A percentile compares a stretch with the other conserved stretches of the same genome.
These are phyloP conservation scores for Setaria viridis DNA, from an alignment of 202 grass and related monocot species.

Conservation along the genomic window DNA sequence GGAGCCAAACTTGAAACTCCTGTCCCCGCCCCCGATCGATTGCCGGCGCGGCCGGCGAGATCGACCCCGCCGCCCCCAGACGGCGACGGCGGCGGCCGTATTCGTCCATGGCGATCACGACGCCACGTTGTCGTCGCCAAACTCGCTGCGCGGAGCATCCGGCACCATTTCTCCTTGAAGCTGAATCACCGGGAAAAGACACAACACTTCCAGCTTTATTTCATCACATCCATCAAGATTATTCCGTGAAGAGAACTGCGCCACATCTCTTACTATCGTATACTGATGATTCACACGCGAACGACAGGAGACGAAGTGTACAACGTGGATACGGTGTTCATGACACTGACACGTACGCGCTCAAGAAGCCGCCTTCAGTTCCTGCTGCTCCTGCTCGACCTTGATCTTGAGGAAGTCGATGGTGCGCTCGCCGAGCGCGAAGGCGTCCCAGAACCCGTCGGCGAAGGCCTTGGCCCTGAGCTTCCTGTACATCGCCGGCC, in stretches of 20 bases:
- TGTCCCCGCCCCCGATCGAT: background rate
- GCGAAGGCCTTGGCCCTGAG: constrained; percentile 47
- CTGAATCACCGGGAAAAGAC: background rate
- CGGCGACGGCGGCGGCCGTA: too few relatives aligned
- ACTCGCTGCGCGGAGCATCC: too few relatives aligned
- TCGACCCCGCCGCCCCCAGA: background rate
- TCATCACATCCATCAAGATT: background rate
- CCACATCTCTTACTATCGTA: background rate
- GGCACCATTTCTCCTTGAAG: too few relatives aligned
- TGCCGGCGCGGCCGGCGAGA: background rate
- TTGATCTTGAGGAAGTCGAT: constrained; percentile 60
- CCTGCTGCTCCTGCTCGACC: background rate
- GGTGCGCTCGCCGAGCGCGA: constrained; percentile 49
- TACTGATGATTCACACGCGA: background rate
- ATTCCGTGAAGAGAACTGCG: background rate
- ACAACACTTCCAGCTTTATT: background rate
- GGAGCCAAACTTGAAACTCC: too few relatives aligned
- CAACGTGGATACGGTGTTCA: background rate
- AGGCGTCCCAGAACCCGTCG: constrained; percentile 47
- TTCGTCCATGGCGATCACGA: too few relatives aligned
- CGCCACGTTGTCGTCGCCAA: too few relatives aligned
- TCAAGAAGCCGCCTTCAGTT: background rate
- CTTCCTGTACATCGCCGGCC: constrained; percentile 56
- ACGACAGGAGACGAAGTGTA: background rate
- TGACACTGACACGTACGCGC: background rate